Base-by-base conservation (phyloP, 2,329 filamentous ascomycete species). In the Trichoderma afroharzianum region DNA sequence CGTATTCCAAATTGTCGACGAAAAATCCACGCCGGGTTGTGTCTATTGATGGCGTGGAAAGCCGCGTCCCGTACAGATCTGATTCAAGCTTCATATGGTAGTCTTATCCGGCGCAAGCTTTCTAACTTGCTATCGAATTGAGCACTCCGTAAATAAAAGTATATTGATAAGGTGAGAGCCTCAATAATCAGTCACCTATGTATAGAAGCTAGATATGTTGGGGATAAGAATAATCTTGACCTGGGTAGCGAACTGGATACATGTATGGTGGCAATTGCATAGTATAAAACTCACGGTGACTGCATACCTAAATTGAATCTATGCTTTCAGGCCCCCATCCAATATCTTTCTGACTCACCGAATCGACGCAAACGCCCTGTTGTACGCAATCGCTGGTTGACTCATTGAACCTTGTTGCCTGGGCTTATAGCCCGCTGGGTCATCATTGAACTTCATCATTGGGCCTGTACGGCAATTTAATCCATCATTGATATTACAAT, bases 161-260 rank as follows among this genome's bases (percentile, higher is more conserved):
- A 15, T 55, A 6, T 55, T 50, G 43, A 21, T 21, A 6, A 4
- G n/a, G 8, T 21, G 4, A 50, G n/a, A 21, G 18, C 11, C 18
- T 5, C n/a, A 21, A 12, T 50, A 18, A 43, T 43, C 18, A 9
- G 1, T n/a, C 4, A 12, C 36, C 0, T 18, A 18, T 18, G 14
- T 39, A n/a, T n/a, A n/a, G n/a, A n/a, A n/a, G n/a, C n/a, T n/a
- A n/a, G n/a, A n/a, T n/a, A n/a, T n/a, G n/a, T n/a, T n/a, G 11
- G n/a, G n/a, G 0, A 50, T 50, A 11, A 21, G 4, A 3, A 12
- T 0, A 3, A 12, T 0, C 43, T 1, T 24, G n/a, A 1, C 4
- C 43, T 3, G 9, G 24, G 24, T 5, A 6, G n/a, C 3, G n/a
- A 50, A 50, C 6, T 12, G 43, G n/a, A 21, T 1, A 21, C 9